Base-by-base conservation (phyloP, 2,329 filamentous ascomycete species). In the Rutstroemia sp. region DNA sequence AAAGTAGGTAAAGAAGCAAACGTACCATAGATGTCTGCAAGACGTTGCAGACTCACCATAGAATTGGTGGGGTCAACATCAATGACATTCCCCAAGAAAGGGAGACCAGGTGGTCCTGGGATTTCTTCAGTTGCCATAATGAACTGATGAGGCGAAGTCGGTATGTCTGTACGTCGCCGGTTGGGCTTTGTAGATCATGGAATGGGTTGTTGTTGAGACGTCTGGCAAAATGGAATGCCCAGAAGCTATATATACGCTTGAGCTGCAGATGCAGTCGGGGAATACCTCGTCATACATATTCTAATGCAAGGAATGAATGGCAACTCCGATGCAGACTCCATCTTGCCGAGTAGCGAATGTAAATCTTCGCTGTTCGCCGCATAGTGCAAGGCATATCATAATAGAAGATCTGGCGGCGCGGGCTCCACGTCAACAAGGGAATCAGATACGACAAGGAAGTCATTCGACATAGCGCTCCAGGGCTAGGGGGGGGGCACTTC, bases 11-110 rank as follows among this genome's bases (percentile, higher is more conserved):
- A 50, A 14, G 49, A 34, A 27, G 23, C 40, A 19, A 34, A 9
- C 39, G n/a, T 39, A 84, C 85, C 86, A 71, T 88, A 88, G 58
- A 78, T 81, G 42, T 87, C 79, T 23, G 82, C 80, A 49, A 89
- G 72, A 10, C 78, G 73, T 5, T 70, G 67, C 19, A 88, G 69
- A 23, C 82, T 82, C 21, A 75, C 71, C 2, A 81, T 67, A 0
- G 84, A 80, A 21, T 79, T 74, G n/a, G 78, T 76, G 0, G 76
- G 70, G 57, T 86, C 79, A 60, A 91, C 77, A 60, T 87, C 83
- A 54, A 73, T 72, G 84, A 4, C 87, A 25, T 63, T 63, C 4
- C 60, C 61, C 4, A 63, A 6, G 16, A 63, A 39, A 40, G 58
- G 61, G 17, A 61, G 51, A 14, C 56, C 60, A 9, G 60, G 57